Percentiles rank a stretch among this genome's conserved stretches.
Evolutionary conservation across 1,139 yeast genomes (phyloP).

Genomic region (Candida sp.): DNA sequence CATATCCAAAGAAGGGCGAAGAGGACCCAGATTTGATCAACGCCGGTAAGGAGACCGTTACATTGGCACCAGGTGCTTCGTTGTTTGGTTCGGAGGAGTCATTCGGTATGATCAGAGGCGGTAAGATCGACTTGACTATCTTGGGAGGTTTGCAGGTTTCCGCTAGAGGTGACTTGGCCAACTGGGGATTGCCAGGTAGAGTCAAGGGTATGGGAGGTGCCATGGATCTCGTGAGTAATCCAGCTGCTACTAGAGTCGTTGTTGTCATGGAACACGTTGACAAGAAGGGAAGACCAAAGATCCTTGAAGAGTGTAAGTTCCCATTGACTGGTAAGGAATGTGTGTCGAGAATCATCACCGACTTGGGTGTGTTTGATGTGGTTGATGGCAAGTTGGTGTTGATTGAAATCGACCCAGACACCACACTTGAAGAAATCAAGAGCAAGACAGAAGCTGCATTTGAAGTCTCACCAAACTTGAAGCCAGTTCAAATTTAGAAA

Average conservation of each 20-base stretch:
- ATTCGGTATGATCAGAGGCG: slow-evolving; percentile 54
- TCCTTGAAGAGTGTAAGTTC: slow-evolving; percentile 43
- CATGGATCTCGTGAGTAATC: slow-evolving; percentile 56
- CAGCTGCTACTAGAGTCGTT: slow-evolving; percentile 48
- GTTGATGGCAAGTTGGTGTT: slow-evolving; percentile 36
- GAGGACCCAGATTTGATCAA: slow-evolving; percentile 53
- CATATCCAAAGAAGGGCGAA: slow-evolving; percentile 46
- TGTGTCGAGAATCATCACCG: slow-evolving; percentile 51
- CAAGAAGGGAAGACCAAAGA: slow-evolving; percentile 50
- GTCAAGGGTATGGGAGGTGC: slow-evolving; percentile 64
- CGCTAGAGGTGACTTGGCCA: slow-evolving; percentile 51
- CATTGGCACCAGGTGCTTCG: slow-evolving; percentile 48
- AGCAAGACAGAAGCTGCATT: slow-evolving; percentile 46
- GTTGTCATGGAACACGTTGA: slow-evolving; percentile 54
- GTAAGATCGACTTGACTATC: slow-evolving; percentile 47
- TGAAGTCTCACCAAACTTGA: slow-evolving; percentile 32
- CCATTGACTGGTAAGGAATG: slow-evolving; percentile 53
- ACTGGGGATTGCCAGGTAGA: slow-evolving; percentile 56
- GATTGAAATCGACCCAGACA: slow-evolving; percentile 43
- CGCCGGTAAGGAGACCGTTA: slow-evolving; percentile 57
- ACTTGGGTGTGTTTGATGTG: slow-evolving; percentile 53
- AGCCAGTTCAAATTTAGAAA: slow-evolving; percentile 14
- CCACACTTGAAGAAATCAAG: slow-evolving; percentile 42
- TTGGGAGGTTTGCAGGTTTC: slow-evolving; percentile 57
- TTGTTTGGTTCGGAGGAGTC: slow-evolving; percentile 55